Evolutionary conservation across 208 protist species (phyloP).

Genomic region (Polymyxa betae): DNA sequence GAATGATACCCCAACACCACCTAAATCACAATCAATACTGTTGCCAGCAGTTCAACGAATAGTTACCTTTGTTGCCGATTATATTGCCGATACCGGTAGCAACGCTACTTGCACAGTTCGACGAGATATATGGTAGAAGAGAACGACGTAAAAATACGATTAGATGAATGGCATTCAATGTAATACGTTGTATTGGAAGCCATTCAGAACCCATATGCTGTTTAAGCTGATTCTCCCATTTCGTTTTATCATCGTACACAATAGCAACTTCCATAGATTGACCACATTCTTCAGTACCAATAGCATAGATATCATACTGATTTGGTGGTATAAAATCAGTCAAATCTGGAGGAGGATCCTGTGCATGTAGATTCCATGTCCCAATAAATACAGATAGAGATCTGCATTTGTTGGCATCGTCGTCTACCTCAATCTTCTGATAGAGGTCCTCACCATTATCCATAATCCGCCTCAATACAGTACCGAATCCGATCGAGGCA

Average conservation of each 20-base stretch:
- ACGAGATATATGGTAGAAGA: conserved; percentile 8
- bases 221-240: conserved; percentile 57
- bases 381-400: conserved; percentile 18
- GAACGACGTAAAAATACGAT: conserved; percentile 16
- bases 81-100: conserved; percentile 63
- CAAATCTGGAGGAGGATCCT: conserved; percentile 48
- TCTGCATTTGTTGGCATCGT: too few species aligned
- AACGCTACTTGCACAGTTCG: conserved; percentile 35
- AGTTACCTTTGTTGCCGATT: conserved; percentile 66
- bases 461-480: too few species aligned
- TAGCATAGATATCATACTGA: conserved; percentile 61
- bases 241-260: conserved; percentile 52
- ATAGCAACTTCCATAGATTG: conserved; percentile 62
- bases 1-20: conserved; percentile 59
- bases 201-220: conserved; percentile 46
- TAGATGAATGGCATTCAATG: conserved; percentile 62
- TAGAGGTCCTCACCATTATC: too few species aligned
- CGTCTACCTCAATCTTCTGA: too few species aligned
- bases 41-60: not conserved
- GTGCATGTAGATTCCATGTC: conserved; percentile 63
- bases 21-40: not conserved
- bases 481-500: too few species aligned
- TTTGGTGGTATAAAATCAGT: conserved; percentile 48
- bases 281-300: conserved; percentile 65
- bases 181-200: conserved; percentile 36